These are phyloP conservation scores for Citrus mangshanensis DNA, from an alignment of 345 rosid genomes.

Conservation along the genomic window DNA sequence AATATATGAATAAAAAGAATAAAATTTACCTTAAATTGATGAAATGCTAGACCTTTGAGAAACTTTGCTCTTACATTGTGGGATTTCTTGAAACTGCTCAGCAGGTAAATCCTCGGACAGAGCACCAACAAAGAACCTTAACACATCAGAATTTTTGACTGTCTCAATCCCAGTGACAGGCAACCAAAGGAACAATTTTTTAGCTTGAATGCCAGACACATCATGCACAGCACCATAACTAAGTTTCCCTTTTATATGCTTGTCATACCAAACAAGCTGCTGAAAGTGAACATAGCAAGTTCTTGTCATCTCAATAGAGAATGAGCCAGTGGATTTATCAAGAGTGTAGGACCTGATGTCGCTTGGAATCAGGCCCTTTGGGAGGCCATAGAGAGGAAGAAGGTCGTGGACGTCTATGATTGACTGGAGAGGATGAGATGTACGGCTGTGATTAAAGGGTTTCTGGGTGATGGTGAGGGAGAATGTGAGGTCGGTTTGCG, in stretches of 20 bases:
- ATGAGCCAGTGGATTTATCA: constrained; percentile 41
- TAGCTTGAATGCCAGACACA: constrained; percentile 65
- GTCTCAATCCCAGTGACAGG: constrained; percentile 57
- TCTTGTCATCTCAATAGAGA: constrained; percentile 40
- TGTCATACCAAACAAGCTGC: constrained; percentile 50
- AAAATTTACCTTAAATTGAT: constrained; percentile 26
- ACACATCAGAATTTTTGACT: constrained; percentile 31
- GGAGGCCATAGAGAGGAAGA: constrained; percentile 60
- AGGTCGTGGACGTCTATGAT: constrained; percentile 60
- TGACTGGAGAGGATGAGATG: constrained; percentile 1
- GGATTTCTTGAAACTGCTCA: constrained; percentile 50
- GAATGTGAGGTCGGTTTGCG: constrained; percentile 22
- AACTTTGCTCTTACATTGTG: constrained; percentile 45
- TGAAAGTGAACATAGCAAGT: constrained; percentile 63
- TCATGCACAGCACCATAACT: constrained; percentile 54
- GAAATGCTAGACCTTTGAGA: constrained; percentile 12
- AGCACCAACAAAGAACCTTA: constrained; percentile 75
- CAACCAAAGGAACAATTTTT: constrained; percentile 63
- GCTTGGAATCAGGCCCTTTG: constrained; percentile 63
- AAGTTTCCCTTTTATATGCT: constrained; percentile 50
- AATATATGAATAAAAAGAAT: background rate
- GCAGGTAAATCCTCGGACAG: constrained; percentile 63
- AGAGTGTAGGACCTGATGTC: constrained; percentile 58
- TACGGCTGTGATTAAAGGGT: constrained; percentile 5
- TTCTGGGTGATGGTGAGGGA: constrained; percentile 1